A percentile compares a stretch with the other conserved stretches of the same genome.
Conservation (phyloP, 192 early-diverging fungal species). For the Coemansia sp. region DNA sequence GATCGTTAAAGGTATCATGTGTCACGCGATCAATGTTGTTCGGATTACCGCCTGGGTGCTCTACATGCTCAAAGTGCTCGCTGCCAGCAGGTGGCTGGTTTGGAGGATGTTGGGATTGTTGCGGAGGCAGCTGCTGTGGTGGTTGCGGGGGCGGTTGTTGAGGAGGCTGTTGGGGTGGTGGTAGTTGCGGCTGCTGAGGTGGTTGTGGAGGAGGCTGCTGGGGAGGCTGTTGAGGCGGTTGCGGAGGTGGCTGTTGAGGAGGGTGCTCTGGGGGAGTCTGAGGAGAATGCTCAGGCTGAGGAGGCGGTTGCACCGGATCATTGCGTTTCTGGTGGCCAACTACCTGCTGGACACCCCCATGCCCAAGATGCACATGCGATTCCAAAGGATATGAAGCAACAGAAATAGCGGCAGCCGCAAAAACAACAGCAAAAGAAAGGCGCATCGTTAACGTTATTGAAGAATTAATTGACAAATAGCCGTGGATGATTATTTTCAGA, state of each 20-base stretch:
- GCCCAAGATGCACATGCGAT: background rate
- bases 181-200: conserved; percentile 6
- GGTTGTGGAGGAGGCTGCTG: conserved; percentile 6
- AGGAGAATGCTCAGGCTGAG: background rate
- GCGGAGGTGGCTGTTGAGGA: background rate
- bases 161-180: conserved; percentile 2
- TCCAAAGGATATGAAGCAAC: conserved; percentile 14
- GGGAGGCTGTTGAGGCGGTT: background rate
- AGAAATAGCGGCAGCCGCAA: conserved; percentile 11
- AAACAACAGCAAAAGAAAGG: conserved; percentile 18
- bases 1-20: conserved; percentile 40
- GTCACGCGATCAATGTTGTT: conserved; percentile 32
- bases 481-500: background rate
- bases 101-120: background rate
- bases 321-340: conserved; percentile 1
- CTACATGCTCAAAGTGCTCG: conserved; percentile 36
- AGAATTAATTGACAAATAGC: background rate
- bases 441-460: conserved; percentile 9
- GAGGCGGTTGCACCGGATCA: background rate
- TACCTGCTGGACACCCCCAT: background rate
- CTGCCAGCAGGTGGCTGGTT: background rate
- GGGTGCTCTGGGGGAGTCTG: background rate
- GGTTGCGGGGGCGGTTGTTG: background rate
- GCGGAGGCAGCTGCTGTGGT: background rate
- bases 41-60: conserved; percentile 40